Evolutionary conservation across 2,329 filamentous ascomycete genomes (phyloP).

Genomic region (Claviceps sp.): DNA sequence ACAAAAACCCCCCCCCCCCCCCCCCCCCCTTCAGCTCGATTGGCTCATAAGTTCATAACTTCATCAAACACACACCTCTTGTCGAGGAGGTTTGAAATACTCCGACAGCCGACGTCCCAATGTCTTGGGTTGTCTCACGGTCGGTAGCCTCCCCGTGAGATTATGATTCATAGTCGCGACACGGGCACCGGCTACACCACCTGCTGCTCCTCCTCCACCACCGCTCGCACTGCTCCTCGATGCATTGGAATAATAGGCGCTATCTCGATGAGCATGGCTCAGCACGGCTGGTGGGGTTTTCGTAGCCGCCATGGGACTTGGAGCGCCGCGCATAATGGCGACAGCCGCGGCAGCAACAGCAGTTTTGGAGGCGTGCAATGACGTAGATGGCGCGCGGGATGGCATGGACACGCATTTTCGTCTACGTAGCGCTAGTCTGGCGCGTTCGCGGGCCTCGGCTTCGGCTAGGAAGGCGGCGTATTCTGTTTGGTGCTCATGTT

Average conservation of each 20-base stretch:
- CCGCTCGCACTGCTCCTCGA: slow-evolving; percentile 5
- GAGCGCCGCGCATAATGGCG: not conserved
- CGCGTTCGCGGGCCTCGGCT: slow-evolving; percentile 8
- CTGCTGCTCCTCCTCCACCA: not conserved
- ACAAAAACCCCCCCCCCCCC: too few species aligned
- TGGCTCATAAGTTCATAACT: not conserved
- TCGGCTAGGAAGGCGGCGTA: slow-evolving; percentile 13
- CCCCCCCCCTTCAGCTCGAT: not conserved
- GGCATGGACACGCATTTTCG: not conserved
- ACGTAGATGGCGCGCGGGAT: not conserved
- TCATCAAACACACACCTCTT: not conserved
- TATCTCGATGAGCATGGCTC: slow-evolving; percentile 3
- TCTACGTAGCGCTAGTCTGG: slow-evolving; percentile 1
- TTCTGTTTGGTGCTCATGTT: slow-evolving; percentile 6
- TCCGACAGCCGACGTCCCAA: slow-evolving; percentile 7
- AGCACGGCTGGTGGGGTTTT: not conserved
- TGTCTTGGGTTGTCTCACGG: slow-evolving; percentile 4
- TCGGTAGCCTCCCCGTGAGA: not conserved
- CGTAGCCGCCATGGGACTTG: not conserved
- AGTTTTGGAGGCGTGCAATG: not conserved
- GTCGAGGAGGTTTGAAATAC: slow-evolving; percentile 9
- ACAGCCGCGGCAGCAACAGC: not conserved
- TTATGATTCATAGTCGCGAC: too few species aligned
- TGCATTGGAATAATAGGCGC: slow-evolving; percentile 5
- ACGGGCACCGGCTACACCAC: too few species aligned